Base-by-base conservation (phyloP, 2,329 filamentous ascomycete species). In the Cladosporium sp. region DNA sequence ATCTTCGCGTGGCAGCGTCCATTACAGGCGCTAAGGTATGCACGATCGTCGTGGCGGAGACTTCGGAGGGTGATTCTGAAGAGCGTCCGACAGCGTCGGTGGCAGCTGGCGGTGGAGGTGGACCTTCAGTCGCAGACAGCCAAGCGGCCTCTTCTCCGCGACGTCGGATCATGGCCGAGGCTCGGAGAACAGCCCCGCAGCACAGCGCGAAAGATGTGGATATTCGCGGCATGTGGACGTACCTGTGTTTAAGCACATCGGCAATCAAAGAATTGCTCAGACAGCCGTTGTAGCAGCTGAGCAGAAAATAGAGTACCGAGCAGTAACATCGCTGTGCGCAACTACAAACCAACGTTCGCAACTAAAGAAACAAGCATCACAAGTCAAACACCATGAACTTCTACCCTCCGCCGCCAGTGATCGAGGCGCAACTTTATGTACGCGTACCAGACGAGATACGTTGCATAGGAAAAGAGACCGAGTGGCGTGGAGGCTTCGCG, bases 401-500 rank as follows among this genome's bases (percentile, higher is more conserved):
- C 38, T 75, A 73, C 22, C 68, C 72, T 0, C 45, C 66, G 4
- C 73, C 73, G 2, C 70, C 66, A 0, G 62, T 60, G 15, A 69
- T 76, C 17, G 62, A 70, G 37, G 75, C 75, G 9, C 65, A 73
- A 36, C 43, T 77, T 3, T 70, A 73, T 36, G 60, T 72, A 1
- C 72, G 68, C 15, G 72, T 77, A 11, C 74, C 75, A 1, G 70
- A 74, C 17, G 61, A 69, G 1, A 58, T 73, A 5, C 22, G 15
- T 8, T 47, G 43, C 25, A 47, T 30, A 9, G 43, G 43, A 1
- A 47, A 30, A 47, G 43, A 54, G 1, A 72, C 74, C 0, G 75
- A 77, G 59, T 77, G 75, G 75, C 67, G 72, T 20, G 74, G 74
- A 1, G 73, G 73, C 0, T 72, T 71, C 43, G 69, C 72, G 2